phyloP scores from a whole-genome alignment of 768 basidiomycete species.

The Tricholoma bakamatsutake region DNA sequence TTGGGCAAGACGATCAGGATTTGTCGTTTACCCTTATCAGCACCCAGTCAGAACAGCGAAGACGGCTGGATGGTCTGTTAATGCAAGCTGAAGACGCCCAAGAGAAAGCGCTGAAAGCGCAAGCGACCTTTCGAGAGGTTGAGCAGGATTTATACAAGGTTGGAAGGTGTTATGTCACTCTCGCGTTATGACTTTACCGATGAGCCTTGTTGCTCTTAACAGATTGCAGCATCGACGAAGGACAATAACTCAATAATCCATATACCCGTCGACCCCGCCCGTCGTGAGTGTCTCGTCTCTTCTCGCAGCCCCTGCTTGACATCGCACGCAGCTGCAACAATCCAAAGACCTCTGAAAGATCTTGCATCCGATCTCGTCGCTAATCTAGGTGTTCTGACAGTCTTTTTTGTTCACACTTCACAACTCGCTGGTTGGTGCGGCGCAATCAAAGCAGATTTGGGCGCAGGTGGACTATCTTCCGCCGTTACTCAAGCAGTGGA shows the following conservation, averaged over 20 bases:
- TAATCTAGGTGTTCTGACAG: constrained; percentile 29
- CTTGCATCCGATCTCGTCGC: constrained; percentile 33
- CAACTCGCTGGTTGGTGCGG: constrained; percentile 28
- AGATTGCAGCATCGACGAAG: constrained; percentile 36
- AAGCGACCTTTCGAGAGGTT: constrained; percentile 24
- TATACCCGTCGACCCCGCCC: constrained; percentile 30
- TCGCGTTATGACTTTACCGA: not conserved
- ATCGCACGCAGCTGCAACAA: constrained; percentile 19
- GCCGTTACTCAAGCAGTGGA: constrained; percentile 5
- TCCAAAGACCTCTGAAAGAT: constrained; percentile 30
- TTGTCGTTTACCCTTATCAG: not conserved
- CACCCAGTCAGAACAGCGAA: constrained; percentile 3
- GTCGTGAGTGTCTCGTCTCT: constrained; percentile 21
- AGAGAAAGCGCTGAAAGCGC: constrained; percentile 20
- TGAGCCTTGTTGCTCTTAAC: not conserved
- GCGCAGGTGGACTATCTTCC: constrained; percentile 1
- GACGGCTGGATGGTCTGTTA: constrained; percentile 14
- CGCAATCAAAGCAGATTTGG: constrained; percentile 17
- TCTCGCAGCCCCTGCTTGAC: not conserved
- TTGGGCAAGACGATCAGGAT: not conserved
- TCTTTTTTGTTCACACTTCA: constrained; percentile 23
- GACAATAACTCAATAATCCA: constrained; percentile 25
- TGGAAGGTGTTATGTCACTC: not conserved
- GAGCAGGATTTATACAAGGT: constrained; percentile 34
- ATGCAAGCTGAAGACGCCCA: constrained; percentile 23